phyloP scores from a whole-genome alignment of 805 yeast species.

The Scheffersomyces ergatensis region DNA sequence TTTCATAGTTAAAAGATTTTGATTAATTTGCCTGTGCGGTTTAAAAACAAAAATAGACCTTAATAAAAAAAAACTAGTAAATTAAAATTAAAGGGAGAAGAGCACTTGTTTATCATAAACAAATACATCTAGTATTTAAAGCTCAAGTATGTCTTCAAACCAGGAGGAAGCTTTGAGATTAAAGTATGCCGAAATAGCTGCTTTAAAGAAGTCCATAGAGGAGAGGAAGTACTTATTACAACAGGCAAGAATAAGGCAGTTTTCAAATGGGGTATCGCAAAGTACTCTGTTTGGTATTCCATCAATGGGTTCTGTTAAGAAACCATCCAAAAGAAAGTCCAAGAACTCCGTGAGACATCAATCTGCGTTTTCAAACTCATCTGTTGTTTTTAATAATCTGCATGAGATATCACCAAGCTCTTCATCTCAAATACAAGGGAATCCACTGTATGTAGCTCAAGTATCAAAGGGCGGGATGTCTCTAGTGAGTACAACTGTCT shows the following conservation, averaged over 20 bases:
- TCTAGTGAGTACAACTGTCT: conserved; percentile 34
- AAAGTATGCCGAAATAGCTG: conserved; percentile 28
- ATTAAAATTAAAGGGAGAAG: no score
- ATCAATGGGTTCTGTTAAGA: background rate
- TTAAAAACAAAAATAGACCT: no score
- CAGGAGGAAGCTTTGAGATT: conserved; percentile 16
- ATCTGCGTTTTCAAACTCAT: conserved; percentile 20
- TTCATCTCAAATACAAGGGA: no score
- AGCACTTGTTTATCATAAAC: no score
- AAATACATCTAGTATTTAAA: no score
- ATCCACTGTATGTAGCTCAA: conserved; percentile 23
- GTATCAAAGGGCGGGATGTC: conserved; percentile 35
- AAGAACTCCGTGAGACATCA: background rate
- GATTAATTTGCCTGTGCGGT: no score
- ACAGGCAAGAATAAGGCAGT: conserved; percentile 1
- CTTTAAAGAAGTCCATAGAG: conserved; percentile 22
- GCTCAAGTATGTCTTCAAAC: background rate
- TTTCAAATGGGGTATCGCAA: conserved; percentile 2
- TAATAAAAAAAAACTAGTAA: no score
- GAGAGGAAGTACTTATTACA: conserved; percentile 12
- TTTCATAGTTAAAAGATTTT: no score
- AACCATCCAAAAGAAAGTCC: background rate
- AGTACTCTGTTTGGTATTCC: background rate
- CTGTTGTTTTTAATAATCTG: conserved; percentile 23
- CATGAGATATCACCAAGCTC: background rate